phyloP scores from a whole-genome alignment of 495 filamentous ascomycete genomes.

The Cercophora scortea region DNA sequence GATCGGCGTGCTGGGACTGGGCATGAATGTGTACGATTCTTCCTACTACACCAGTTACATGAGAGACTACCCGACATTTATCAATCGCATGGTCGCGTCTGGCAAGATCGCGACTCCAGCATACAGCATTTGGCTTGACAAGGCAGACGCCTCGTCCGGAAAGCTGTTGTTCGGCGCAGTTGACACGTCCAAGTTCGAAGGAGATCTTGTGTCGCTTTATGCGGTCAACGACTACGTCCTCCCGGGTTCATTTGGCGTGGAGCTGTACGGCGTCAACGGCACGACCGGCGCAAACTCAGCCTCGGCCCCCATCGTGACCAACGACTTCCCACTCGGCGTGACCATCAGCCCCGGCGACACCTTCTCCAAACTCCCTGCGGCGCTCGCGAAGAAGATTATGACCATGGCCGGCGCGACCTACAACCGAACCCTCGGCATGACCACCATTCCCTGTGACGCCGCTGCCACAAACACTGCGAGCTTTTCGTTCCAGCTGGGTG shows the following conservation, averaged over 20 bases:
- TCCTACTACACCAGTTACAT: slow-evolving; percentile 27
- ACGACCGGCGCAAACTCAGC: slow-evolving; percentile 16
- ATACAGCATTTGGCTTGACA: slow-evolving; percentile 77
- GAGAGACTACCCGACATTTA: slow-evolving; percentile 56
- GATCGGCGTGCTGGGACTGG: slow-evolving; percentile 73
- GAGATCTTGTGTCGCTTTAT: slow-evolving; percentile 55
- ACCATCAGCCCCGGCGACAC: slow-evolving; percentile 52
- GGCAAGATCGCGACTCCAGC: slow-evolving; percentile 62
- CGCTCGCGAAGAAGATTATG: slow-evolving; percentile 49
- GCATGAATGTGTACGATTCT: slow-evolving; percentile 59
- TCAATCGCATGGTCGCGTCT: slow-evolving; percentile 54
- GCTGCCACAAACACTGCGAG: slow-evolving; percentile 43
- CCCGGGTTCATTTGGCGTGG: slow-evolving; percentile 53
- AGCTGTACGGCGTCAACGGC: slow-evolving; percentile 40
- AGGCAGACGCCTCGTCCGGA: slow-evolving; percentile 53
- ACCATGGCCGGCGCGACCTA: slow-evolving; percentile 49
- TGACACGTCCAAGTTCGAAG: slow-evolving; percentile 64
- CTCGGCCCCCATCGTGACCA: slow-evolving; percentile 35
- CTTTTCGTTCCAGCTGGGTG: slow-evolving; percentile 49
- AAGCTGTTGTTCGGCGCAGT: slow-evolving; percentile 78
- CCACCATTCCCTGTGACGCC: slow-evolving; percentile 58
- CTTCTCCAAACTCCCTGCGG: slow-evolving; percentile 64
- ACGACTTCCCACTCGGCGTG: slow-evolving; percentile 57
- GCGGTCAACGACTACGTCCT: slow-evolving; percentile 22
- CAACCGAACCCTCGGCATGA: slow-evolving; percentile 29